Conservation (phyloP, 139 green algal genomes). For the Nannochloris sp. region DNA sequence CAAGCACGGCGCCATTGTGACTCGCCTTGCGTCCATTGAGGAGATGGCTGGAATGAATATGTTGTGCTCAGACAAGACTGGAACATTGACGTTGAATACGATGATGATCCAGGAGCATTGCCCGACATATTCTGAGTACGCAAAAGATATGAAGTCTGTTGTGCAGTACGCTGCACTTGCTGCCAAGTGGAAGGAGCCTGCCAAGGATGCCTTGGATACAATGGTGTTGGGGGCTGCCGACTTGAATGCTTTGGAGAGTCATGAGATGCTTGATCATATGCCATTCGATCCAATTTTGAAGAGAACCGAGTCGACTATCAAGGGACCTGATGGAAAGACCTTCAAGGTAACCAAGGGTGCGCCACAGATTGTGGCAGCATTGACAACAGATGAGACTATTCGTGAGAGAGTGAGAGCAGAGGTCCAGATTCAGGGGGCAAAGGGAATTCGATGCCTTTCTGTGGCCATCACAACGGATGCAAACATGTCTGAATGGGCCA, state of each 20-base stretch:
- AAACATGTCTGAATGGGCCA: constrained; percentile 41
- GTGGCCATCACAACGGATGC: constrained; percentile 40
- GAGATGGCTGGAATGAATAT: constrained; percentile 90
- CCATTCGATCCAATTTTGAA: constrained; percentile 84
- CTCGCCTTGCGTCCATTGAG: constrained; percentile 70
- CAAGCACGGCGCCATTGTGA: constrained; percentile 67
- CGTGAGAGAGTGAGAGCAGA: constrained; percentile 33
- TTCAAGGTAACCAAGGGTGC: constrained; percentile 71
- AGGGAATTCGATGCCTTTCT: constrained; percentile 69
- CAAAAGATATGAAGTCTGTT: constrained; percentile 24
- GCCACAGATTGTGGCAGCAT: constrained; percentile 39
- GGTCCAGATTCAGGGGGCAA: constrained; percentile 52
- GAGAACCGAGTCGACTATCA: constrained; percentile 61
- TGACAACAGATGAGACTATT: constrained; percentile 31
- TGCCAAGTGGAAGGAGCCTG: constrained; percentile 76
- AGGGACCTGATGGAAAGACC: constrained; percentile 35
- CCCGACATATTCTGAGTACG: constrained; percentile 47
- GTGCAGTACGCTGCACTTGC: constrained; percentile 57
- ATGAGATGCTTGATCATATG: constrained; percentile 56
- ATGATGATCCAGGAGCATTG: constrained; percentile 77
- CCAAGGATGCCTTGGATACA: constrained; percentile 77
- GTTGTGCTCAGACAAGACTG: constrained; percentile 82
- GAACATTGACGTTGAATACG: constrained; percentile 85
- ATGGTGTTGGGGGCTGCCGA: constrained; percentile 55
- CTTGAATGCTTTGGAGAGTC: constrained; percentile 35